phyloP scores from a whole-genome alignment of 495 filamentous ascomycete genomes.

The Penicillium coffeae region DNA sequence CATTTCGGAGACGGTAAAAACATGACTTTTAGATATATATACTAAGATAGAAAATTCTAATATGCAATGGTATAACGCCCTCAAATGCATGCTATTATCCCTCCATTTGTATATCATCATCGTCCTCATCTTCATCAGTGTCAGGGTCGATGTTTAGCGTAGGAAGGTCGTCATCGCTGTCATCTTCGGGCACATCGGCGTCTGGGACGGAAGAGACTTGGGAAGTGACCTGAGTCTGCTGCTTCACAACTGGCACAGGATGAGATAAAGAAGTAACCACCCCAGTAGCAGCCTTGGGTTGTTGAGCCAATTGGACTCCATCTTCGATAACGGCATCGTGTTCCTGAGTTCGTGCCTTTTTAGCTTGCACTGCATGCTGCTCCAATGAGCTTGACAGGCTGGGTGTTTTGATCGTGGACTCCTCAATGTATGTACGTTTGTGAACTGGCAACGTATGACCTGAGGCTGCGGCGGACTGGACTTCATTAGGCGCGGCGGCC shows the following conservation, averaged over 20 bases:
- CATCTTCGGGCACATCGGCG: constrained; percentile 26
- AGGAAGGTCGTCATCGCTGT: constrained; percentile 49
- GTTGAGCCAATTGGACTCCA: constrained; percentile 7
- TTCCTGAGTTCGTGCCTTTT: constrained; percentile 36
- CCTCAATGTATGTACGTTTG: constrained; percentile 36
- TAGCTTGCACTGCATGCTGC: constrained; percentile 19
- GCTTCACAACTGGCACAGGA: constrained; percentile 2
- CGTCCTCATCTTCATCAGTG: constrained; percentile 41
- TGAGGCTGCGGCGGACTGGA: too few relatives aligned
- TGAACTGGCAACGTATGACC: constrained; percentile 14
- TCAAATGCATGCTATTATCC: constrained; percentile 10
- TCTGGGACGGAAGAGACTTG: constrained; percentile 9
- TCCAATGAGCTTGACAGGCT: not conserved
- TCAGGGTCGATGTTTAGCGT: constrained; percentile 46
- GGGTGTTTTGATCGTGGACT: constrained; percentile 10
- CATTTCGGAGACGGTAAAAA: not conserved
- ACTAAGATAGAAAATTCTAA: not conserved
- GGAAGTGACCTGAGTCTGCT: constrained; percentile 7
- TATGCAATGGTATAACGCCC: constrained; percentile 1
- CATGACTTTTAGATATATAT: not conserved
- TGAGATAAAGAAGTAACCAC: constrained; percentile 6
- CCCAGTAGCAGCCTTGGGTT: constrained; percentile 11
- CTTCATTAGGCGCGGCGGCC: constrained; percentile 10
- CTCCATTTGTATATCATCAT: constrained; percentile 35
- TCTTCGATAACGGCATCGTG: too few relatives aligned